Evolutionary conservation across 1,284 basidiomycete genomes (phyloP).

Genomic region (Leccinum fallax): DNA sequence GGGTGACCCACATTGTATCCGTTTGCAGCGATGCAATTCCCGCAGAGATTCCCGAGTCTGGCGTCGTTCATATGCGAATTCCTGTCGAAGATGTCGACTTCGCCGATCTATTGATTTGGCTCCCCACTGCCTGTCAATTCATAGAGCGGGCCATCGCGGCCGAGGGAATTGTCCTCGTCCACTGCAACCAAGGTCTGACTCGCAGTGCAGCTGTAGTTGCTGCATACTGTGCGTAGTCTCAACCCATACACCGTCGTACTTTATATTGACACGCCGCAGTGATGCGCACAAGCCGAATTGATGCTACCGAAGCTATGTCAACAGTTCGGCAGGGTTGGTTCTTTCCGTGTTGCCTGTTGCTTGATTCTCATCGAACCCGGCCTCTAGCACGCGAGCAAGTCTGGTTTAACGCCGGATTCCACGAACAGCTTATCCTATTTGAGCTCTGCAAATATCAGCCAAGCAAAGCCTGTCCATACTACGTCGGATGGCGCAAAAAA

Average conservation of each 20-base stretch:
- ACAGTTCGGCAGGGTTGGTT: conserved; percentile 58
- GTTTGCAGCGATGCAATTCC: conserved; percentile 74
- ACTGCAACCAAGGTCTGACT: conserved; percentile 82
- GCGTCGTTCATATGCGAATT: conserved; percentile 69
- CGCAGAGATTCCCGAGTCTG: conserved; percentile 72
- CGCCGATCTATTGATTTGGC: conserved; percentile 77
- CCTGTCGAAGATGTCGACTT: conserved; percentile 81
- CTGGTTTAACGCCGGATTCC: conserved; percentile 76
- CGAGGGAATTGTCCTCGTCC: conserved; percentile 79
- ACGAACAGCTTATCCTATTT: conserved; percentile 76
- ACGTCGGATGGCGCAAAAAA: conserved; percentile 56
- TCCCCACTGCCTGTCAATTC: conserved; percentile 78
- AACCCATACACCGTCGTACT: not conserved
- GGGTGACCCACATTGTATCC: conserved; percentile 76
- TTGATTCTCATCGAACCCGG: conserved; percentile 9
- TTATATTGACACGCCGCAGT: conserved; percentile 45
- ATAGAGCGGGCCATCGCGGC: conserved; percentile 71
- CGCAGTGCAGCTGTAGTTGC: conserved; percentile 82
- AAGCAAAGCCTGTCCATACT: conserved; percentile 62
- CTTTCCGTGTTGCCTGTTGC: conserved; percentile 1
- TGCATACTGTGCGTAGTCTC: conserved; percentile 65
- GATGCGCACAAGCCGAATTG: conserved; percentile 68
- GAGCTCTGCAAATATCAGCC: conserved; percentile 74
- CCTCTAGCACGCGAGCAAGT: conserved; percentile 70
- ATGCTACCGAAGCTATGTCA: conserved; percentile 61